These are phyloP conservation scores for Flammula alnicola DNA, from an alignment of 1,284 basidiomycete species.

Conservation along the genomic window DNA sequence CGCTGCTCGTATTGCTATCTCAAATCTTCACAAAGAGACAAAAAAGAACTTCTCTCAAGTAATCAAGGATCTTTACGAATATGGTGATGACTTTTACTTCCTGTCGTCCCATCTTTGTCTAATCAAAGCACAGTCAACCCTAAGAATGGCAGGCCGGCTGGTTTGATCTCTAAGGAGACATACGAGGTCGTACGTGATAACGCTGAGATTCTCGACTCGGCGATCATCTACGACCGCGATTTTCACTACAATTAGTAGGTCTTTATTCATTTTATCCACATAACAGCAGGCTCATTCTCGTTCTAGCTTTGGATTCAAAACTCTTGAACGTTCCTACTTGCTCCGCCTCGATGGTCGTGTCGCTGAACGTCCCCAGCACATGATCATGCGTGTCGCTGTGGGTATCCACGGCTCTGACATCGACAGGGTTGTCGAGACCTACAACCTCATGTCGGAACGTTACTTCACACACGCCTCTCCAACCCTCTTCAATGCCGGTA, in stretches of 20 bases:
- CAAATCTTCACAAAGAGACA: constrained; percentile 99
- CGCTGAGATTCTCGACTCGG: constrained; percentile 86
- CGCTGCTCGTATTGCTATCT: constrained; percentile 97
- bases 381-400: constrained; percentile 99
- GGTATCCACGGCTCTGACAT: constrained; percentile 95
- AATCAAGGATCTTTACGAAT: constrained; percentile 89
- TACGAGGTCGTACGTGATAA: constrained; percentile 87
- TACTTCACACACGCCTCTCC: constrained; percentile 99
- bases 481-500: constrained; percentile 98
- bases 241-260: constrained; percentile 92
- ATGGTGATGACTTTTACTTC: constrained; percentile 54
- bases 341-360: constrained; percentile 94
- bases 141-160: constrained; percentile 86
- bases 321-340: constrained; percentile 97
- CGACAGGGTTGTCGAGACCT: constrained; percentile 90
- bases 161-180: constrained; percentile 92
- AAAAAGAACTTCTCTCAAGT: constrained; percentile 97
- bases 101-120: constrained; percentile 3
- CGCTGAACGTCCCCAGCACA: constrained; percentile 97
- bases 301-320: constrained; percentile 98
- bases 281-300: neutral
- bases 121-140: constrained; percentile 80
- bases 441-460: constrained; percentile 94
- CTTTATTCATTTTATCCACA: neutral
- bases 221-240: constrained; percentile 98